These are phyloP conservation scores for Vaccinium myrtillus DNA, from an alignment of 148 eudicot species.

Conservation along the genomic window DNA sequence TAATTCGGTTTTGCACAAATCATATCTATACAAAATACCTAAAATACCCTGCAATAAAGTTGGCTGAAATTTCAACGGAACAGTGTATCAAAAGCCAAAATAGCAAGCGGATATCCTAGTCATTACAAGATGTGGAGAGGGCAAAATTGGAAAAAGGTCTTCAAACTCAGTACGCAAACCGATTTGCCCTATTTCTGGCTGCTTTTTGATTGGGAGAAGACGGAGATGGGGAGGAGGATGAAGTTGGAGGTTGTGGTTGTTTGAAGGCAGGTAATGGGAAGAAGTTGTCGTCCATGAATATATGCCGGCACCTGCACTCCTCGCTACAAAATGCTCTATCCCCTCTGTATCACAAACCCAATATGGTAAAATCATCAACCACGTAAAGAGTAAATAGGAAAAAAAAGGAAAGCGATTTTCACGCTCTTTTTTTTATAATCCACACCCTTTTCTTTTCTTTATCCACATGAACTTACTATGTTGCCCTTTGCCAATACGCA, in stretches of 20 bases:
- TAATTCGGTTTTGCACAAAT: no score
- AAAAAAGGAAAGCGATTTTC: neutral
- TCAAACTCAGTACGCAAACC: conserved; percentile 12
- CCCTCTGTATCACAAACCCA: neutral
- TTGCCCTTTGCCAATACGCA: no score
- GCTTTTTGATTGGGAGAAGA: conserved; percentile 16
- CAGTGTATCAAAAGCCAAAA: no score
- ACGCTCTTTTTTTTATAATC: no score
- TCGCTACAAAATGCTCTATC: no score
- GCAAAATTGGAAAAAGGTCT: neutral
- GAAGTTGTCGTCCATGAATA: neutral
- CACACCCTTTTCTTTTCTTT: no score
- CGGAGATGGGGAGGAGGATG: conserved; percentile 19
- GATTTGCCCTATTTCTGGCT: conserved; percentile 17
- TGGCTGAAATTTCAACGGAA: no score
- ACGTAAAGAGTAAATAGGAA: neutral
- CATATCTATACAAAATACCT: no score
- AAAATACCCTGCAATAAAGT: no score
- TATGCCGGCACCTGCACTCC: no score
- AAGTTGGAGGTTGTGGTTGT: neutral
- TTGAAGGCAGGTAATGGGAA: conserved; percentile 29
- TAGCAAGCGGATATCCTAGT: no score
- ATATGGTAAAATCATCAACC: neutral
- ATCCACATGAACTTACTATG: no score
- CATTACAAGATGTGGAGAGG: neutral